These are phyloP conservation scores for Pseudozyma sp. DNA, from an alignment of 1,284 basidiomycete genomes.

Conservation along the genomic window DNA sequence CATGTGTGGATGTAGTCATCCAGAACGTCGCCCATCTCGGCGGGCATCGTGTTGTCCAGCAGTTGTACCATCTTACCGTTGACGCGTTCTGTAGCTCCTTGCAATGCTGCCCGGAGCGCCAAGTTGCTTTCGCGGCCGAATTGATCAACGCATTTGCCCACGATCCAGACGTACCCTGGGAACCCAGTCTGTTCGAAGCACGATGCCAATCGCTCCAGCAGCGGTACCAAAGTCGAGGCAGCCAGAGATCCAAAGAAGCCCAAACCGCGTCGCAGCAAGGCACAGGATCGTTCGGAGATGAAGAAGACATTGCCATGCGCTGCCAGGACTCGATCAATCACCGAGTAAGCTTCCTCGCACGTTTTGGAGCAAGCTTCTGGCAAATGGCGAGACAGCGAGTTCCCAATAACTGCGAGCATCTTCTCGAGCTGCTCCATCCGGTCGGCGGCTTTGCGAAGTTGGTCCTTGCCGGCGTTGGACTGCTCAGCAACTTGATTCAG, in stretches of 20 bases:
- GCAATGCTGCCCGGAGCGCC: conserved; percentile 43
- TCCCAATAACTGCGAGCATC: conserved; percentile 52
- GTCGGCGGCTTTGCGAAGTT: conserved; percentile 79
- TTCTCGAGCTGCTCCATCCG: conserved; percentile 70
- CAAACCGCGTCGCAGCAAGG: conserved; percentile 87
- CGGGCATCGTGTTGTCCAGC: conserved; percentile 48
- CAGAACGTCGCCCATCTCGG: conserved; percentile 74
- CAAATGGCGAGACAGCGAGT: conserved; percentile 69
- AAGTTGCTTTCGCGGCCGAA: conserved; percentile 49
- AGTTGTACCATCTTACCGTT: conserved; percentile 51
- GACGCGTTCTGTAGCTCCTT: conserved; percentile 55
- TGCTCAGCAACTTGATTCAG: conserved; percentile 67
- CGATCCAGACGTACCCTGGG: conserved; percentile 93
- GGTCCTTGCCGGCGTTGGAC: conserved; percentile 72
- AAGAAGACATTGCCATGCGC: conserved; percentile 84
- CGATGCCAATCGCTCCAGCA: conserved; percentile 80
- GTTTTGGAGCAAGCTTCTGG: conserved; percentile 83
- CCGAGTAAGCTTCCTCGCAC: conserved; percentile 82
- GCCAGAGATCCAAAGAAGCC: conserved; percentile 81
- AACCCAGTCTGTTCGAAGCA: conserved; percentile 85
- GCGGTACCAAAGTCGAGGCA: conserved; percentile 77
- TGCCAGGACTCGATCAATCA: conserved; percentile 83
- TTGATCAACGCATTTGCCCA: conserved; percentile 77
- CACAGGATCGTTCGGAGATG: conserved; percentile 85
- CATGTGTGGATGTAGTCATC: conserved; percentile 93